Percentiles rank a stretch among this genome's conserved stretches.
phyloP scores from a whole-genome alignment of 169 alveolate species.

The Cryptosporidium meleagridis region DNA sequence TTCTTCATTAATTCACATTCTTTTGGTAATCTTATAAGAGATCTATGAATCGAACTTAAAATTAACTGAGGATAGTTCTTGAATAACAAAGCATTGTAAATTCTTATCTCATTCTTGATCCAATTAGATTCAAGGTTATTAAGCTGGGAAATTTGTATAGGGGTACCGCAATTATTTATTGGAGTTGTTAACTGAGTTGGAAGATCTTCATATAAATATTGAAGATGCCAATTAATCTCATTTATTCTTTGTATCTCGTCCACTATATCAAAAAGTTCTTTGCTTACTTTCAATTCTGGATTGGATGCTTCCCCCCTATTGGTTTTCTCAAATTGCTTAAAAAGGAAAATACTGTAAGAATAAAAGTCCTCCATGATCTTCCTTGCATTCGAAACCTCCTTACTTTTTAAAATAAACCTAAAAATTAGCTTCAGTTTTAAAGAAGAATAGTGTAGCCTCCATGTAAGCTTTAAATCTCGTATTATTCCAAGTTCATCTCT shows the following conservation, averaged over 20 bases:
- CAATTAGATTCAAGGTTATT: not conserved
- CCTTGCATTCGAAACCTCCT: not conserved
- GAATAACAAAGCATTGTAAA: conserved; percentile 3
- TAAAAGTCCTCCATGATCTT: conserved; percentile 14
- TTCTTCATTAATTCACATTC: not conserved
- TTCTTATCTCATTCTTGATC: conserved; percentile 46
- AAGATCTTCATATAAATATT: conserved; percentile 14
- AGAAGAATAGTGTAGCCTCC: conserved; percentile 35
- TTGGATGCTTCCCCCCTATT: not conserved
- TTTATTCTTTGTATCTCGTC: conserved; percentile 51
- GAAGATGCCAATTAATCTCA: conserved; percentile 39
- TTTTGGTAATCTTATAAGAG: conserved; percentile 16
- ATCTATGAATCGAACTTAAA: conserved; percentile 44
- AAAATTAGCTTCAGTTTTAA: not conserved
- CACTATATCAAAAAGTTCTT: conserved; percentile 7
- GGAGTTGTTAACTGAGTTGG: conserved; percentile 37
- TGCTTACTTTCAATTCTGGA: not conserved
- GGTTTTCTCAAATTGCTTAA: not conserved
- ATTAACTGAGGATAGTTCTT: conserved; percentile 39
- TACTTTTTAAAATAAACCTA: conserved; percentile 17
- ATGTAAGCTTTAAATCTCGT: not conserved
- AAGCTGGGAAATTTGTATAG: conserved; percentile 12
- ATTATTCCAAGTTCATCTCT: conserved; percentile 21
- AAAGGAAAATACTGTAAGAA: conserved; percentile 27
- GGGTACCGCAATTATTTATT: conserved; percentile 55